Evolutionary conservation across 2,329 filamentous ascomycete genomes (phyloP), one percentile per base, ranked within the genome.

Genomic region (Daldinia eschscholtzii): DNA sequence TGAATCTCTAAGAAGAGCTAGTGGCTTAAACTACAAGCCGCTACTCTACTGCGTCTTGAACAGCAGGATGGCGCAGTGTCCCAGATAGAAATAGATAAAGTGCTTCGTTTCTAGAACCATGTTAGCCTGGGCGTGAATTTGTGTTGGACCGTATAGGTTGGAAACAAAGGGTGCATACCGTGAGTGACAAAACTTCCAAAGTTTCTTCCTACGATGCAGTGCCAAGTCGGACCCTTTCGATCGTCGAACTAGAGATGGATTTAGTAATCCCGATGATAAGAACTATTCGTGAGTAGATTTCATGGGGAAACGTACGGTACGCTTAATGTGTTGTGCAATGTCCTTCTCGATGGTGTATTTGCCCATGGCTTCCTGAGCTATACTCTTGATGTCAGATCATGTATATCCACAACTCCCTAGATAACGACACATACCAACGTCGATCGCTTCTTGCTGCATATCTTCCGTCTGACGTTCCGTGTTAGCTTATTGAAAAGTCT

Each of bases 71-170:
- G 96, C 96, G 82, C 94, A 98, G 86, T 98, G 96, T 61, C 96
- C 96, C 67, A 99, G 92, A 85, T 99, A 99, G 86, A 99, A 99
- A 86, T 99, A 99, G 81, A 99, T 98, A 86, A 99, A 99, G 83
- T 99, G 96, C 85, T 98, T 98, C 30, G 96, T 98, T 83, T 98
- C 96, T 98, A 84, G n/a, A 41, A 46, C 7, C 2, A 18, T 10
- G 28, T 53, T 35, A 74, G 70, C 56, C 64, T 55, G 39, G 65
- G 73, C 42, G 61, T 56, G 46, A 48, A 59, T n/a, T 5, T 39
- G n/a, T n/a, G 7, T 28, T 10, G 18, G 1, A 39, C 35, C 4
- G 12, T 23, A 6, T 9, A 33, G 26, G 15, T 50, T 30, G 20
- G n/a, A 26, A 35, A 33, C 39, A 18, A 10, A 60, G 13, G 9